Evolutionary conservation across 345 rosid species (phyloP), one percentile per base, ranked within the genome.

Genomic region (Carallia pectinifolia): DNA sequence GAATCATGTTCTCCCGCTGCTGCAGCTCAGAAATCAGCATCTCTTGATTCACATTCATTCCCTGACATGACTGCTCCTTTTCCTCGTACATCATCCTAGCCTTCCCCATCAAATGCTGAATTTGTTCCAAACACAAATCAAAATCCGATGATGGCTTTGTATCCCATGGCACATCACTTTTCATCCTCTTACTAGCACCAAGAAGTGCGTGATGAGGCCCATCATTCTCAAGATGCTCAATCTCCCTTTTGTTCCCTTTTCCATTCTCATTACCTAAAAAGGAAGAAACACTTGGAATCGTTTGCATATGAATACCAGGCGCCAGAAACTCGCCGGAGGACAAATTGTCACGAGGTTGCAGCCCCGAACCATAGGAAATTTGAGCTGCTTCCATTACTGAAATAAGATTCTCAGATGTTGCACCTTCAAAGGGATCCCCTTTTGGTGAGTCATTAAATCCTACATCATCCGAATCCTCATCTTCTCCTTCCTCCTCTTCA

Each of bases 161-260:
- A 71, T 77, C 84, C 88, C 91, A 87, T 39, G 79, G 75, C 7
- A 67, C 87, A 52, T 87, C 89, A 66, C 65, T 81, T 77, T 92
- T 88, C 79, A 86, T 73, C 75, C 98, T 85, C 87, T 95, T 95
- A 74, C 61, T 84, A 62, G 70, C 58, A 17, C 81, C 88, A 78
- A 77, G 76, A 76, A 80, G 84, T 36, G 87, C 30, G 67, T 84
- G 81, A 71, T 79, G 88, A 66, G 87, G 60, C 27, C 74, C 23
- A 70, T 78, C 90, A 61, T 78, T 76, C 58, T 84, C 89, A 39
- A 77, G 74, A 64, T 82, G 83, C 54, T 72, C 90, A 31, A 84
- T 79, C 77, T 77, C 87, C 76, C 97, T 89, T 86, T 90, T 91
- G 78, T 69, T 80, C 38, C 58, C 74, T 9, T 40, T 54, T 19